Evolutionary conservation across 2,329 filamentous ascomycete species (phyloP).

Genomic region (Phyllosticta citribraziliensis): DNA sequence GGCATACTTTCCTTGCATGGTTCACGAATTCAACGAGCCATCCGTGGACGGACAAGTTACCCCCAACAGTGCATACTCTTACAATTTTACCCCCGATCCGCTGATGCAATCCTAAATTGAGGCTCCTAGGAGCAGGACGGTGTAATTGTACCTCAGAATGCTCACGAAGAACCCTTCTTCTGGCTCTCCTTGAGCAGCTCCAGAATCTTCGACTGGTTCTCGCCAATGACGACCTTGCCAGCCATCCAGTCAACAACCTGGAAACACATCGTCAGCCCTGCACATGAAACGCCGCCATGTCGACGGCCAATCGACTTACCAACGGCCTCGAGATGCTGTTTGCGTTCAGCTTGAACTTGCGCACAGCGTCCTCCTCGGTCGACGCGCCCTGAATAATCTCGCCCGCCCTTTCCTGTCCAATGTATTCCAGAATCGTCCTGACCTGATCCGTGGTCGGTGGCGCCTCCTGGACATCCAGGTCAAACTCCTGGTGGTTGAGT

Average conservation of each 20-base stretch:
- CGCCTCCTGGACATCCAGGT: slow-evolving; percentile 74
- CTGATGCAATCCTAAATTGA: not conserved
- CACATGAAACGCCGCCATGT: not conserved
- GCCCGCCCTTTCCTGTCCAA: slow-evolving; percentile 51
- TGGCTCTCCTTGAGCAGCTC: slow-evolving; percentile 59
- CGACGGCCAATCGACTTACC: slow-evolving; percentile 40
- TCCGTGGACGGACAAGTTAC: not conserved
- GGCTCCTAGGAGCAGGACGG: not conserved
- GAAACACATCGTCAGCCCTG: slow-evolving; percentile 1
- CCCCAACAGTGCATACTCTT: not conserved
- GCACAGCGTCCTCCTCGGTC: slow-evolving; percentile 67
- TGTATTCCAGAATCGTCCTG: slow-evolving; percentile 73
- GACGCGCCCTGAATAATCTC: slow-evolving; percentile 67
- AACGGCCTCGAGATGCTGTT: slow-evolving; percentile 66
- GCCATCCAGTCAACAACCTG: slow-evolving; percentile 82
- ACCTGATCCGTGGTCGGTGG: slow-evolving; percentile 75
- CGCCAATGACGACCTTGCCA: slow-evolving; percentile 66
- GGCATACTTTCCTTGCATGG: not conserved
- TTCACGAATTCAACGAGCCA: not conserved
- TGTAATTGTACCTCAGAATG: not conserved
- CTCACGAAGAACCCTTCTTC: slow-evolving; percentile 22
- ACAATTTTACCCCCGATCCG: not conserved
- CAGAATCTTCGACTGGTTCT: slow-evolving; percentile 80
- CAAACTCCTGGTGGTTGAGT: slow-evolving; percentile 59
- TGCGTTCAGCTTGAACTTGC: slow-evolving; percentile 61